Percentiles rank a stretch among this genome's conserved stretches.
These are phyloP conservation scores for Sporothrix pallida DNA, from an alignment of 2,329 filamentous ascomycete species.

Conservation along the genomic window DNA sequence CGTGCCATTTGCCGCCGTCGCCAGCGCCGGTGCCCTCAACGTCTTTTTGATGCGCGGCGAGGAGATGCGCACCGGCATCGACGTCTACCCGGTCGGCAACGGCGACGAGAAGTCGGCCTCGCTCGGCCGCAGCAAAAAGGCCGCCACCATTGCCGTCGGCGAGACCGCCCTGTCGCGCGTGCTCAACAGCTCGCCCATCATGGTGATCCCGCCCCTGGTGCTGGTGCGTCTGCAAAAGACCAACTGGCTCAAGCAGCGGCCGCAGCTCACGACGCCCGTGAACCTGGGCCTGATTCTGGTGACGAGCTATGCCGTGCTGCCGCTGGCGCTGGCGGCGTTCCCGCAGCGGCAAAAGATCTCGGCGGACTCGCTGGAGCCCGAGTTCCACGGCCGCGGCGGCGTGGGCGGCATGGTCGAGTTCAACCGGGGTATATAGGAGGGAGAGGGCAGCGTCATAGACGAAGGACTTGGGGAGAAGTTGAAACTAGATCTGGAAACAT, in stretches of 20 bases:
- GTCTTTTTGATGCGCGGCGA: constrained; percentile 98
- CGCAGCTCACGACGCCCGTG: constrained; percentile 76
- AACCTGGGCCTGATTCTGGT: constrained; percentile 87
- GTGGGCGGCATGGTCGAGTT: constrained; percentile 88
- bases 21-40: constrained; percentile 87
- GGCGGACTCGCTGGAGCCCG: constrained; percentile 77
- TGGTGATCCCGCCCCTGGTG: constrained; percentile 89
- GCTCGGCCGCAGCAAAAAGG: constrained; percentile 85
- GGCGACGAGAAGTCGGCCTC: constrained; percentile 66
- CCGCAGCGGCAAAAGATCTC: constrained; percentile 85
- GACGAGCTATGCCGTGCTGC: constrained; percentile 87
- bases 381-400: constrained; percentile 84
- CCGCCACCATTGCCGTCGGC: constrained; percentile 85
- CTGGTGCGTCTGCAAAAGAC: constrained; percentile 84
- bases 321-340: constrained; percentile 88
- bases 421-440: constrained; percentile 80
- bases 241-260: constrained; percentile 78
- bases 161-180: constrained; percentile 93
- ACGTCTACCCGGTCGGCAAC: constrained; percentile 75
- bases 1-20: constrained; percentile 94
- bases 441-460: not conserved
- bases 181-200: constrained; percentile 93
- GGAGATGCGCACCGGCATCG: constrained; percentile 91
- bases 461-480: not conserved
- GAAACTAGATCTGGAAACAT: not conserved